These are phyloP conservation scores for Boletus speciosus DNA, from an alignment of 768 basidiomycete species.

Conservation along the genomic window DNA sequence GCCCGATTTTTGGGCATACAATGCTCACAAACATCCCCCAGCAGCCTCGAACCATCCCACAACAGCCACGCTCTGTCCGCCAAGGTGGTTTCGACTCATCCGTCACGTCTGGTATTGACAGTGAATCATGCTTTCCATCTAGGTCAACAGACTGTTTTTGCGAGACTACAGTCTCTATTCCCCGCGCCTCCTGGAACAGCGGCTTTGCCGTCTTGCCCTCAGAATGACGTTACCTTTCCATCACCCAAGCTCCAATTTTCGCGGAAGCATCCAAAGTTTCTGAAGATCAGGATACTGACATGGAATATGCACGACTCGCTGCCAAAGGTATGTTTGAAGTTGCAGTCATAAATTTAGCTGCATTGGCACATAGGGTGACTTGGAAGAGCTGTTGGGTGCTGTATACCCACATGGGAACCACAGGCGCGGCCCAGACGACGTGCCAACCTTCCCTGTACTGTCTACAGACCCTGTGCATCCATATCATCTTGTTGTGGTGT, in stretches of 20 bases:
- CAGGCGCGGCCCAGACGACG: conserved; percentile 26
- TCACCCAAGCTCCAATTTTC: conserved; percentile 21
- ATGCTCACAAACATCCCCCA: conserved; percentile 24
- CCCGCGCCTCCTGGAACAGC: conserved; percentile 34
- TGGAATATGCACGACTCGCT: conserved; percentile 89
- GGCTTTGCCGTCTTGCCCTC: conserved; percentile 17
- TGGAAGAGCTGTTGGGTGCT: conserved; percentile 66
- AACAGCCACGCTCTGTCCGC: conserved; percentile 14
- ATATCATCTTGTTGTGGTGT: conserved; percentile 80
- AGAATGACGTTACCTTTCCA: conserved; percentile 21
- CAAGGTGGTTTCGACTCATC: conserved; percentile 14
- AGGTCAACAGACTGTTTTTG: conserved; percentile 42
- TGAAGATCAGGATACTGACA: conserved; percentile 68
- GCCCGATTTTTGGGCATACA: conserved; percentile 17
- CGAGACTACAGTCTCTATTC: conserved; percentile 52
- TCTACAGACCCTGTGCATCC: conserved; percentile 55
- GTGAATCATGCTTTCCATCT: background rate
- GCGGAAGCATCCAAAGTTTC: conserved; percentile 37
- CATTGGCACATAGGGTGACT: conserved; percentile 53
- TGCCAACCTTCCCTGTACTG: conserved; percentile 43
- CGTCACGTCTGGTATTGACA: conserved; percentile 10
- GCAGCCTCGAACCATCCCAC: conserved; percentile 15
- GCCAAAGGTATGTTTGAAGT: conserved; percentile 52
- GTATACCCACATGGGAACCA: conserved; percentile 42
- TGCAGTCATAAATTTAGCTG: background rate